phyloP scores from a whole-genome alignment of 1,284 basidiomycete genomes.

The Ustilago esculenta region DNA sequence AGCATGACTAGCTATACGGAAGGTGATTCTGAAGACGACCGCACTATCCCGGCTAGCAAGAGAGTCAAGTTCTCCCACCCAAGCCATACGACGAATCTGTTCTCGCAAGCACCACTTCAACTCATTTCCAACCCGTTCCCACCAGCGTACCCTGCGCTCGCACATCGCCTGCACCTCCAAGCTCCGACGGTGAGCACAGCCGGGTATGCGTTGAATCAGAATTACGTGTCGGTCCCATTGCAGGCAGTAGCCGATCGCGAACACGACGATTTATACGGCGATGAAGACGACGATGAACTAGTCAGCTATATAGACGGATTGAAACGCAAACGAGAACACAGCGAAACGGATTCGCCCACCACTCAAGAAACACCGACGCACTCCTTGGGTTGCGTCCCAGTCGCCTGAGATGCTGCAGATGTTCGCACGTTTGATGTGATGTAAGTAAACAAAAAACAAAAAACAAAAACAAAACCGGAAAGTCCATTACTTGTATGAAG shows the following conservation, averaged over 20 bases:
- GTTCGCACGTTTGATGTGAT: no score
- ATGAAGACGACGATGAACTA: constrained; percentile 32
- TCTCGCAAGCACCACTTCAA: not conserved
- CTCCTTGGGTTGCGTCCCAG: no score
- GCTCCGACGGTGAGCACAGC: no score
- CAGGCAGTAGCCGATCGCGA: constrained; percentile 6
- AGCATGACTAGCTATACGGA: constrained; percentile 11
- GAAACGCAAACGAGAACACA: constrained; percentile 9
- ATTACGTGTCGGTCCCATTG: constrained; percentile 8
- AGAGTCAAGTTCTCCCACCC: not conserved
- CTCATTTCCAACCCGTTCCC: not conserved
- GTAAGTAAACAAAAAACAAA: no score
- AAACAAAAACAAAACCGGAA: not conserved
- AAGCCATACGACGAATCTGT: not conserved
- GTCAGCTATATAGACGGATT: constrained; percentile 11
- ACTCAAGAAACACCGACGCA: no score
- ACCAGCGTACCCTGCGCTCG: no score
- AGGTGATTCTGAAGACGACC: constrained; percentile 3
- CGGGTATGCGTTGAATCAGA: not conserved
- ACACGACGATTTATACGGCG: constrained; percentile 23
- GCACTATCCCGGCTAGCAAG: not conserved
- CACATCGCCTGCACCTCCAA: not conserved
- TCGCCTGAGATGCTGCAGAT: no score
- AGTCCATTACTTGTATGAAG: constrained; percentile 5
- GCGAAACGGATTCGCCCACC: not conserved